Percentiles rank a stretch among this genome's conserved stretches.
phyloP scores from a whole-genome alignment of 345 rosid species.

The Stellera chamaejasme region DNA sequence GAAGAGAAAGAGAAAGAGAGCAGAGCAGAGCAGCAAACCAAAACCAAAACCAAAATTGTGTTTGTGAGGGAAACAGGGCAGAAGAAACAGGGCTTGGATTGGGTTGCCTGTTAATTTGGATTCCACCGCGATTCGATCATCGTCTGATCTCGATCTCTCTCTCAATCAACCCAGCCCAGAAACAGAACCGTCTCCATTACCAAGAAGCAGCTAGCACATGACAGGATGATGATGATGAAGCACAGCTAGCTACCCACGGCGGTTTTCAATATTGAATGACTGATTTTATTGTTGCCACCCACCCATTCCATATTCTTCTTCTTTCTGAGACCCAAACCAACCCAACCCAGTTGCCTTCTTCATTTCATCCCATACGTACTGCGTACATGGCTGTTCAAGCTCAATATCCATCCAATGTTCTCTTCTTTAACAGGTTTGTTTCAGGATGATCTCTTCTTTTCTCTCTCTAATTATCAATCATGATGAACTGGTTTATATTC shows the following conservation, averaged over 20 bases:
- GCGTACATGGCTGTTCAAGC: slow-evolving; percentile 96
- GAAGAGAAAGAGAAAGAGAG: slow-evolving; percentile 15
- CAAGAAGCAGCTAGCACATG: too few species aligned
- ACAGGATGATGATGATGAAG: too few species aligned
- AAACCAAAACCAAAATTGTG: too few species aligned
- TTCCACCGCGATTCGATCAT: too few species aligned
- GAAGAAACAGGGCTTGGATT: too few species aligned
- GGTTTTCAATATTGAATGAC: too few species aligned
- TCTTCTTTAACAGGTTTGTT: slow-evolving; percentile 60
- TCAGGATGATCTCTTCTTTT: neutral
- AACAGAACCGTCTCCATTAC: too few species aligned
- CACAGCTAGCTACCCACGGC: too few species aligned
- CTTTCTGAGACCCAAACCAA: neutral
- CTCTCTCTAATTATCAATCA: neutral
- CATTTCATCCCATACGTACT: slow-evolving; percentile 1
- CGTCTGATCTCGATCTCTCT: too few species aligned
- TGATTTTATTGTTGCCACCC: slow-evolving; percentile 3
- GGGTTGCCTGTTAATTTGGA: too few species aligned
- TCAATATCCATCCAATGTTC: slow-evolving; percentile 75
- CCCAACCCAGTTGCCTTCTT: neutral
- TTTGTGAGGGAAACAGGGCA: too few species aligned
- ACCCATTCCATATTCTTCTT: slow-evolving; percentile 3
- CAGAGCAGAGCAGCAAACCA: slow-evolving; percentile 15
- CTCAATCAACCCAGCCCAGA: too few species aligned
- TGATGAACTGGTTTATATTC: neutral